Base-by-base conservation (phyloP, 2,329 filamentous ascomycete genomes). In the Trichoderma harzianum region DNA sequence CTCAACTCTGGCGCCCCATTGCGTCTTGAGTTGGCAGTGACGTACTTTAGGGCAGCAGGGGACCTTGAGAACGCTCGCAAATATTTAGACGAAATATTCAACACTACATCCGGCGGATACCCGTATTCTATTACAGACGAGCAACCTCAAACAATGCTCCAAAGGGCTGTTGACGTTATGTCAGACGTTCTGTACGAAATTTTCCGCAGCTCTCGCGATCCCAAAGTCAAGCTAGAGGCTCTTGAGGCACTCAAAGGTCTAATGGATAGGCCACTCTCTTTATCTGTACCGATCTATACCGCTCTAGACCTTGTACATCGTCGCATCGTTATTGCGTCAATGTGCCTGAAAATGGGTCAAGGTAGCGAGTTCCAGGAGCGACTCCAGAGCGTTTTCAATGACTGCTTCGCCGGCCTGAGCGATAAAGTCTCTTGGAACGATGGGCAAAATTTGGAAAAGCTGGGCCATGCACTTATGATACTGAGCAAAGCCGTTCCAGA, bases 401-500 rank as follows among this genome's bases (percentile, higher is more conserved):
- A 67, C 5, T 75, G 76, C 14, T 71, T 79, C 4, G 69, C 71
- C 0, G 76, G 70, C 0, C 58, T 79, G 3, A 68, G 47, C 10
- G 76, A 79, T 47, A 74, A 70, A 5, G 75, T 77, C 0, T 74
- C 74, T 1, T 79, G 77, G 77, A 79, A 79, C 26, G 76, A 78
- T 36, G 21, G 34, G 3, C 57, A 68, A 1, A 76, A 74, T 53
- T 51, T 78, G 32, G 39, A 69, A 12, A 72, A 60, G 10, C 72
- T 78, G 3, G 72, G 74, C 1, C 63, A 69, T 11, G 72, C 76
- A 1, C 70, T 79, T 1, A 63, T 39, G 1, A 69, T 77, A 14
- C 65, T 78, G 18, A 69, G 74, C 24, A 69, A 72, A 5, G 64
- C 71, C 2, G 14, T 74, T 7, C 70, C 65, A 7, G 67, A 73